phyloP scores from a whole-genome alignment of 2,329 filamentous ascomycete genomes.

The Hortaea werneckii region DNA sequence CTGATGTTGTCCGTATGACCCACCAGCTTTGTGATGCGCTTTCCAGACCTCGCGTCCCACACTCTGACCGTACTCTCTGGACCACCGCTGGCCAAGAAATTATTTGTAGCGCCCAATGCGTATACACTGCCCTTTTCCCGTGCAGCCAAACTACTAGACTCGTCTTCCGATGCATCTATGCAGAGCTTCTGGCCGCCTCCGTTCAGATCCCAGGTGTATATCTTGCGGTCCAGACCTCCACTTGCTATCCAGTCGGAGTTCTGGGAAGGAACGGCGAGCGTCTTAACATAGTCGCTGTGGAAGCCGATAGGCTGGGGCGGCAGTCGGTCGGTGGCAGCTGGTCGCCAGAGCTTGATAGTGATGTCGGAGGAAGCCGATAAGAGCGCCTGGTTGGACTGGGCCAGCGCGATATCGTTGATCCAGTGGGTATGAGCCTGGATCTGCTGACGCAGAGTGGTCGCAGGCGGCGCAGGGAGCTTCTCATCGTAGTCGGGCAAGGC shows the following conservation, averaged over 20 bases:
- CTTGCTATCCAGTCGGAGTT: conserved; percentile 81
- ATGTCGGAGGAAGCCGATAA: conserved; percentile 91
- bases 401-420: conserved; percentile 86
- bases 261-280: conserved; percentile 65
- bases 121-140: conserved; percentile 90
- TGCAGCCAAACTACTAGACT: conserved; percentile 56
- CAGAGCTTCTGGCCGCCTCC: conserved; percentile 77
- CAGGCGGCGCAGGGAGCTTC: conserved; percentile 25
- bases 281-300: conserved; percentile 95
- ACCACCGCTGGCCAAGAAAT: conserved; percentile 80
- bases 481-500: conserved; percentile 25
- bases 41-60: conserved; percentile 82
- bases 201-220: conserved; percentile 87
- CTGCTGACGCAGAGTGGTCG: conserved; percentile 50
- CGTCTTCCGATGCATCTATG: conserved; percentile 76
- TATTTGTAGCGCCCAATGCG: conserved; percentile 69
- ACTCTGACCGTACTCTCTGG: conserved; percentile 87
- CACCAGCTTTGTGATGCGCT: conserved; percentile 89
- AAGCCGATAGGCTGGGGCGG: conserved; percentile 75
- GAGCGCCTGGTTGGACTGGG: conserved; percentile 65
- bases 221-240: conserved; percentile 83
- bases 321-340: conserved; percentile 51
- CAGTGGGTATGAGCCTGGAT: conserved; percentile 84
- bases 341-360: conserved; percentile 86
- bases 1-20: conserved; percentile 93